Evolutionary conservation across 1,139 yeast genomes (phyloP).

Genomic region (Meyerozyma sp.): DNA sequence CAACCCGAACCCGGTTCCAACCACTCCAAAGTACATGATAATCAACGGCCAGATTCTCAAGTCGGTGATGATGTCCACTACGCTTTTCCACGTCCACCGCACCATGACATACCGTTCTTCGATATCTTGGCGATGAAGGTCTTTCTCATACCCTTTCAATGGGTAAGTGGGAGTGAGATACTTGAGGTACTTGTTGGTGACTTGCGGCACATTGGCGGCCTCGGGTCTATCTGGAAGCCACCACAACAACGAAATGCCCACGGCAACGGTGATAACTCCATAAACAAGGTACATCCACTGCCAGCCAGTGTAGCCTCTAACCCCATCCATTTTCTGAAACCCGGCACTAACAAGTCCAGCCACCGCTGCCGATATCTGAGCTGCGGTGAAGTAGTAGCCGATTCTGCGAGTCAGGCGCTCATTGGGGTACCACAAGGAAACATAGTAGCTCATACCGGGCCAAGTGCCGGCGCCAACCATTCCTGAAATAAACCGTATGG

Average conservation of each 20-base stretch:
- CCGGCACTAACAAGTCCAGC: conserved; percentile 87
- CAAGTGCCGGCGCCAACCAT: conserved; percentile 85
- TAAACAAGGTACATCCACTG: conserved; percentile 83
- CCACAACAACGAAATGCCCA: conserved; percentile 65
- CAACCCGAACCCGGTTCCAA: conserved; percentile 81
- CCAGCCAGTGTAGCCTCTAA: conserved; percentile 71
- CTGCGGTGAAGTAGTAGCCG: conserved; percentile 89
- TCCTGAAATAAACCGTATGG: conserved; percentile 71
- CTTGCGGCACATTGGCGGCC: conserved; percentile 7
- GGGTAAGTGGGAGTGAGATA: conserved; percentile 44
- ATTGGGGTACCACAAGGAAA: conserved; percentile 82
- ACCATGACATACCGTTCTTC: conserved; percentile 38
- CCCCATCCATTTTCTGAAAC: conserved; percentile 76
- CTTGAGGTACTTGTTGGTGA: conserved; percentile 16
- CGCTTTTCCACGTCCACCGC: conserved; percentile 59
- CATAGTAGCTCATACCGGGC: conserved; percentile 89
- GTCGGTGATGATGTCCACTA: conserved; percentile 54
- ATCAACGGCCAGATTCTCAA: conserved; percentile 73
- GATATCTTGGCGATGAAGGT: conserved; percentile 63
- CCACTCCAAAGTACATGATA: conserved; percentile 89
- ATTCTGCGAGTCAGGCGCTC: conserved; percentile 73
- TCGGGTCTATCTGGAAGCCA: conserved; percentile 78
- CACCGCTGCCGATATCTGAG: conserved; percentile 80
- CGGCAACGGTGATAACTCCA: conserved; percentile 64
- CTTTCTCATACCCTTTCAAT: conserved; percentile 46